Percentiles rank a stretch among this genome's conserved stretches.
phyloP scores from a whole-genome alignment of 177 flowering plant genomes.

The Vitis hybrid region DNA sequence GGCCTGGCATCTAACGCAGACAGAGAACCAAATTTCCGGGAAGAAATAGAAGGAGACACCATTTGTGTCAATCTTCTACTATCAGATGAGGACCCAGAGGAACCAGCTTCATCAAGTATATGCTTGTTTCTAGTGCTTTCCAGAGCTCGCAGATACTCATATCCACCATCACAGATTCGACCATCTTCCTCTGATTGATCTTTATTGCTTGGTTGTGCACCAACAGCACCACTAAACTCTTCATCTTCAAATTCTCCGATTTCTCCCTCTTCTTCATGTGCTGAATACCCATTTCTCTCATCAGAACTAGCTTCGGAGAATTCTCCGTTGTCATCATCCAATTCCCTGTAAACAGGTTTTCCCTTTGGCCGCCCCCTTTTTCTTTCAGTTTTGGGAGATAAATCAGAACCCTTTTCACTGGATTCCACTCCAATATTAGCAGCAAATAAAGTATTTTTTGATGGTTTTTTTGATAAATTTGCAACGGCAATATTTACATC shows the following conservation, averaged over 20 bases:
- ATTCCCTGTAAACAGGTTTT: constrained; percentile 68
- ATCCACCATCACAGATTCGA: constrained; percentile 43
- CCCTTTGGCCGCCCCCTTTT: constrained; percentile 81
- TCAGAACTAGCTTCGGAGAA: constrained; percentile 87
- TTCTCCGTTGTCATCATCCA: constrained; percentile 85
- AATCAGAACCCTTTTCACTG: constrained; percentile 45
- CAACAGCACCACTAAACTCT: constrained; percentile 59
- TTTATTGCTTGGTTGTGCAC: constrained; percentile 40
- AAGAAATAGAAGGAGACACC: constrained; percentile 61
- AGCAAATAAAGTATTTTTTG: constrained; percentile 42
- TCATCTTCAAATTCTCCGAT: constrained; percentile 83
- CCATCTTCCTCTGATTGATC: constrained; percentile 70
- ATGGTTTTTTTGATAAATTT: constrained; percentile 75
- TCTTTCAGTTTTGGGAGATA: constrained; percentile 49
- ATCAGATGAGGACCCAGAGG: constrained; percentile 84
- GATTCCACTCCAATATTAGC: constrained; percentile 39
- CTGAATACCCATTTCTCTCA: constrained; percentile 62
- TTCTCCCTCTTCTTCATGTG: constrained; percentile 83
- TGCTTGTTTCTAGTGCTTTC: constrained; percentile 39
- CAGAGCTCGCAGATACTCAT: constrained; percentile 36
- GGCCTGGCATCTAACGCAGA: constrained; percentile 93
- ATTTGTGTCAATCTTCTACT: constrained; percentile 49
- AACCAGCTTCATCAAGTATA: constrained; percentile 66
- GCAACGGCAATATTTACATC: constrained; percentile 77
- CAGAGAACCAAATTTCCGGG: constrained; percentile 91